Conservation (phyloP, 768 basidiomycete species). For the Leccinum truebloodii region DNA sequence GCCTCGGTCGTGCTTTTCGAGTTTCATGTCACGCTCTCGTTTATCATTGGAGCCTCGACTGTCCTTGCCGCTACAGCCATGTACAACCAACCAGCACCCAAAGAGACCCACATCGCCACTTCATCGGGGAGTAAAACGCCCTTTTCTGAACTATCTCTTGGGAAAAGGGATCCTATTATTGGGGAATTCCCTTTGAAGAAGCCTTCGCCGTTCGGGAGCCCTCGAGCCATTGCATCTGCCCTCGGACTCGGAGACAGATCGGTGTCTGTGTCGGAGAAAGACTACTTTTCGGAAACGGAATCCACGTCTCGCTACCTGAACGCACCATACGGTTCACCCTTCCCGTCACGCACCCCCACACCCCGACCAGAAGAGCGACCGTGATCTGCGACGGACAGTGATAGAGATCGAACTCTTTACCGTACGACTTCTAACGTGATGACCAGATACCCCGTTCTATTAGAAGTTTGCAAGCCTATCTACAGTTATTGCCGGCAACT, state of each 20-base stretch:
- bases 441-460: conserved; percentile 35
- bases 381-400: conserved; percentile 22
- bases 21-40: conserved; percentile 83
- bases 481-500: conserved; percentile 36
- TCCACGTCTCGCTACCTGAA: conserved; percentile 47
- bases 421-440: conserved; percentile 38
- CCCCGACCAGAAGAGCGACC: conserved; percentile 38
- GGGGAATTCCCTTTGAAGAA: conserved; percentile 55
- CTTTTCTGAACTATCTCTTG: conserved; percentile 46
- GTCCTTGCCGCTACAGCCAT: conserved; percentile 91
- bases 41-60: conserved; percentile 81
- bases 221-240: conserved; percentile 50
- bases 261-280: conserved; percentile 26
- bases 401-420: conserved; percentile 24
- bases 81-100: conserved; percentile 77
- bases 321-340: conserved; percentile 52
- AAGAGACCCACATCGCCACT: conserved; percentile 36
- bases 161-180: conserved; percentile 56
- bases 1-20: conserved; percentile 91
- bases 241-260: conserved; percentile 42
- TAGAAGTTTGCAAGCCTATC: conserved; percentile 35
- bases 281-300: conserved; percentile 41
- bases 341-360: conserved; percentile 50
- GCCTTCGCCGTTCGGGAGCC: conserved; percentile 50
- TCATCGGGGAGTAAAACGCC: conserved; percentile 38